Conservation (phyloP, 169 alveolate species). For the Plasmodium vivax region DNA sequence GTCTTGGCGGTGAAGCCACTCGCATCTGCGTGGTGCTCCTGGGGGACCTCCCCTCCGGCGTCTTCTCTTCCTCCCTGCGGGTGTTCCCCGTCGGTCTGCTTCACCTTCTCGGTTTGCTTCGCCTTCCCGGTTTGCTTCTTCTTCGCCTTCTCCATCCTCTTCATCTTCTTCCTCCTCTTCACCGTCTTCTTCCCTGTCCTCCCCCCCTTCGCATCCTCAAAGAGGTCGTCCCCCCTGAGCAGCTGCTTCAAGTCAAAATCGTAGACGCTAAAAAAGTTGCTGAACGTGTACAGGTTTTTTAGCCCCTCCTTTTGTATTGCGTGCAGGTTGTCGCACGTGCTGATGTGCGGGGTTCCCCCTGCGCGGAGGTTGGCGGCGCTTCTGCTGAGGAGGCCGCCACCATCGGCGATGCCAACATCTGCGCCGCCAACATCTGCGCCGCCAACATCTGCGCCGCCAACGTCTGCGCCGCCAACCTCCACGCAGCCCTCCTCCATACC, state of each 20-base stretch:
- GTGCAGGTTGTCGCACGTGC: slow-evolving; percentile 6
- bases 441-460: not conserved
- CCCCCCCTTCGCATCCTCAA: not conserved
- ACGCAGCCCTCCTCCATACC: not conserved
- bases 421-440: no score
- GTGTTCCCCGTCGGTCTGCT: not conserved
- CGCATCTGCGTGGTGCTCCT: not conserved
- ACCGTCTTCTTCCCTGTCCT: not conserved
- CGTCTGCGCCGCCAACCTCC: not conserved
- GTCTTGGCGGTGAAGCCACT: not conserved
- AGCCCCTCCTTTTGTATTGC: slow-evolving; percentile 40
- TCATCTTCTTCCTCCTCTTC: not conserved
- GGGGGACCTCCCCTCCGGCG: not conserved
- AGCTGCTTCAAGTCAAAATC: slow-evolving; percentile 18
- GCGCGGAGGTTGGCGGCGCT: not conserved
- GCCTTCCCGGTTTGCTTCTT: no score
- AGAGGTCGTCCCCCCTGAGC: not conserved
- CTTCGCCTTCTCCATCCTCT: not conserved
- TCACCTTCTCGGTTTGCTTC: not conserved
- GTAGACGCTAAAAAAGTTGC: slow-evolving; percentile 21
- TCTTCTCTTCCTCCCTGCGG: not conserved
- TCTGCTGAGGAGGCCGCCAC: not conserved
- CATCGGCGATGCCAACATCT: no score
- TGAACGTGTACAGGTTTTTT: slow-evolving; percentile 13
- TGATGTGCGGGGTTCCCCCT: not conserved